Evolutionary conservation across 257 asterid genomes (phyloP).

Genomic region (Nyctanthes arbortristis): DNA sequence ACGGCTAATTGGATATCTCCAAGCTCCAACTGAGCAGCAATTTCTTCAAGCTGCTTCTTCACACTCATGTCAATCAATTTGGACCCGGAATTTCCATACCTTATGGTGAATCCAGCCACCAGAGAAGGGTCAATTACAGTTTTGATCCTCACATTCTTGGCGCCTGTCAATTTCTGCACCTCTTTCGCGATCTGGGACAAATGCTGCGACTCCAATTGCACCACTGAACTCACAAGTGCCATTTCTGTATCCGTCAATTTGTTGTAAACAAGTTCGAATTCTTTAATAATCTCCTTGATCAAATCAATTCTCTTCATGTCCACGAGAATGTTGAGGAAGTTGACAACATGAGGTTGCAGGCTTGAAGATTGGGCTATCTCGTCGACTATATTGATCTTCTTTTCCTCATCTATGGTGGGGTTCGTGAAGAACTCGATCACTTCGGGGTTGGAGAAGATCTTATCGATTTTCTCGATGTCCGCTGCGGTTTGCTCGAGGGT

Average conservation of each 20-base stretch:
- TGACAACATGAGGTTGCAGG: conserved; percentile 70
- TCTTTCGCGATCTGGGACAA: conserved; percentile 78
- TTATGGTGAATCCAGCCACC: conserved; percentile 82
- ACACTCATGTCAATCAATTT: conserved; percentile 87
- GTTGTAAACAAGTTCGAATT: conserved; percentile 61
- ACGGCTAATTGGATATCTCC: conserved; percentile 72
- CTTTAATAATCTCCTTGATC: no score
- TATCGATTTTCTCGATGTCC: conserved; percentile 60
- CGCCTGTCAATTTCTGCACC: conserved; percentile 69
- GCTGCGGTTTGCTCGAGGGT: conserved; percentile 40
- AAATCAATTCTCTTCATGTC: conserved; percentile 68
- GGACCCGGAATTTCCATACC: conserved; percentile 69
- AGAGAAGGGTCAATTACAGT: conserved; percentile 64
- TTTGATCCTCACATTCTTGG: conserved; percentile 70
- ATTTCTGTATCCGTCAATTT: conserved; percentile 58
- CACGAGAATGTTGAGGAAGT: conserved; percentile 64
- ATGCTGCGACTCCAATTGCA: conserved; percentile 67
- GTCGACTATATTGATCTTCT: conserved; percentile 51
- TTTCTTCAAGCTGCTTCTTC: conserved; percentile 83
- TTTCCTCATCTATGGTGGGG: conserved; percentile 48
- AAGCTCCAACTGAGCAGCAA: conserved; percentile 64
- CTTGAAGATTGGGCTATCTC: conserved; percentile 43
- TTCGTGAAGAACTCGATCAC: conserved; percentile 50
- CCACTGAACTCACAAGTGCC: conserved; percentile 78
- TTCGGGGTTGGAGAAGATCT: conserved; percentile 48